Conservation (phyloP, 2,329 filamentous ascomycete species). For the Macroventuria anomochaeta region DNA sequence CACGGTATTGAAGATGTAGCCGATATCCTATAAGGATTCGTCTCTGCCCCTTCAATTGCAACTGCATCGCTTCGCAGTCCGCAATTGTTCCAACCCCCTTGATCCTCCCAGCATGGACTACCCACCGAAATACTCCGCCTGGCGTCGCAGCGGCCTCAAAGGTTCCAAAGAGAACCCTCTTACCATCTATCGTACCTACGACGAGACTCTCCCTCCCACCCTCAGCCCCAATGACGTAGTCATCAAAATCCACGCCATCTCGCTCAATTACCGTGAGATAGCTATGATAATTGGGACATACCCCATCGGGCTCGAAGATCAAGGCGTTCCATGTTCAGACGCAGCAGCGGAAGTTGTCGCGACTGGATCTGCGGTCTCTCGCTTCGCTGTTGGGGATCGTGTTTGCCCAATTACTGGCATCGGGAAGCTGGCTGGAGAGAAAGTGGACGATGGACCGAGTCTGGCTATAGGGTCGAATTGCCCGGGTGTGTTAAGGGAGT, state of each 20-base stretch:
- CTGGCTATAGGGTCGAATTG: constrained; percentile 19
- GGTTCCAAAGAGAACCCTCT: constrained; percentile 1
- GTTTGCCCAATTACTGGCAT: no score
- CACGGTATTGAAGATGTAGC: background rate
- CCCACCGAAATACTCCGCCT: constrained; percentile 9
- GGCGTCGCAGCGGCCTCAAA: constrained; percentile 10
- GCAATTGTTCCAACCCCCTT: background rate
- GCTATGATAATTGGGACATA: constrained; percentile 34
- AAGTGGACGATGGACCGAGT: constrained; percentile 11
- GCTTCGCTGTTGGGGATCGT: no score
- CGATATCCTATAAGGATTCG: no score
- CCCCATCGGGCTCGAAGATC: constrained; percentile 8
- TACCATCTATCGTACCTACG: background rate
- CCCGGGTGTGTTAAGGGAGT: constrained; percentile 33
- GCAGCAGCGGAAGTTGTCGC: constrained; percentile 35
- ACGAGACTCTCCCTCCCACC: constrained; percentile 22
- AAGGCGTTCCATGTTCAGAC: constrained; percentile 34
- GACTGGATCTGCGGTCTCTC: no score
- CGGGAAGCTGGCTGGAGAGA: constrained; percentile 20
- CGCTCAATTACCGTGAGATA: constrained; percentile 39
- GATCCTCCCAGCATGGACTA: background rate
- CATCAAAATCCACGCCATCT: constrained; percentile 35
- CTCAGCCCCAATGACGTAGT: constrained; percentile 28
- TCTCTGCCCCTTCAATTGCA: no score
- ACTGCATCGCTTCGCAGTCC: background rate